phyloP scores from a whole-genome alignment of 495 filamentous ascomycete species.

The Xylaria grammica region DNA sequence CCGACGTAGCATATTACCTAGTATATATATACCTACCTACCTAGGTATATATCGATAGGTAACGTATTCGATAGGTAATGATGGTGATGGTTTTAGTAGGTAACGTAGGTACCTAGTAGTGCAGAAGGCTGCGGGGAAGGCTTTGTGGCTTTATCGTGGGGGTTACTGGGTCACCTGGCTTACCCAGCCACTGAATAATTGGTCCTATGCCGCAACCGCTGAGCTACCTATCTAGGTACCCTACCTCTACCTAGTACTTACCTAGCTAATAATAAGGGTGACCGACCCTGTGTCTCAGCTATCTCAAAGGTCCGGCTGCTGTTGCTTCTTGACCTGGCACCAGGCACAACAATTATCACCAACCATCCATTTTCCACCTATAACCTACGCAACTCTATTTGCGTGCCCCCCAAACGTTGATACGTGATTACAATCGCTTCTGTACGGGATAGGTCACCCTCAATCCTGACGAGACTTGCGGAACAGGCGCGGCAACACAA shows the following conservation, averaged over 20 bases:
- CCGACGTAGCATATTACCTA: too few relatives aligned
- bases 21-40: neutral
- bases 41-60: neutral
- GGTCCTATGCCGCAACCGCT: conserved; percentile 12
- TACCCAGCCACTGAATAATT: conserved; percentile 22
- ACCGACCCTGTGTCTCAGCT: conserved; percentile 16
- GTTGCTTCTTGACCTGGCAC: conserved; percentile 5
- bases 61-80: too few relatives aligned
- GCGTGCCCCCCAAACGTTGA: neutral
- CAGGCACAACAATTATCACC: conserved; percentile 1
- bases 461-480: neutral
- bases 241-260: too few relatives aligned
- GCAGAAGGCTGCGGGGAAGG: neutral
- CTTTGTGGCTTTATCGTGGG: conserved; percentile 17
- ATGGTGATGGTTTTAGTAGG: too few relatives aligned
- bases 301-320: conserved; percentile 9
- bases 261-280: conserved; percentile 18
- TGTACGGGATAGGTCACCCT: conserved; percentile 1
- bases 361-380: neutral
- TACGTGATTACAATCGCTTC: neutral
- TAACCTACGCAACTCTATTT: neutral
- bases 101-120: too few relatives aligned
- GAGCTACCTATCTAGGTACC: conserved; percentile 11
- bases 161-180: conserved; percentile 23
- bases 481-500: conserved; percentile 2